These are phyloP conservation scores for Solanum chiquidenum DNA, from an alignment of 257 asterid species.

Conservation along the genomic window DNA sequence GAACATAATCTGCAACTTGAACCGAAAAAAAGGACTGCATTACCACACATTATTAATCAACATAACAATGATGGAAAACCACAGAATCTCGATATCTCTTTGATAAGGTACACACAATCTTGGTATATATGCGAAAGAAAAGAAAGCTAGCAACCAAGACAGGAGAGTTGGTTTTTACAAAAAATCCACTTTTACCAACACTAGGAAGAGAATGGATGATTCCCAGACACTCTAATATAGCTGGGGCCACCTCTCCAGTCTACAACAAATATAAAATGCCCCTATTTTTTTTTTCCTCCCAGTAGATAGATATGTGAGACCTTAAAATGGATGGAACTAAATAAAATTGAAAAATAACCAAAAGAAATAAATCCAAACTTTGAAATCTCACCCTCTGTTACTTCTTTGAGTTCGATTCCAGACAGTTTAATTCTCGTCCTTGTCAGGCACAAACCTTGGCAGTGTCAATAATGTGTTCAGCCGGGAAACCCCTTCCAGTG, in stretches of 20 bases:
- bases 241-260: slow-evolving; percentile 39
- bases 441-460: slow-evolving; percentile 59
- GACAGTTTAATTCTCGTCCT: slow-evolving; percentile 35
- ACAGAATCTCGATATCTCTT: not conserved
- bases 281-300: slow-evolving; percentile 5
- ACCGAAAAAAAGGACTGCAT: not conserved
- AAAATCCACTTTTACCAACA: slow-evolving; percentile 38
- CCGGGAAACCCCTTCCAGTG: slow-evolving; percentile 71
- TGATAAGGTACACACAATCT: not conserved
- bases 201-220: slow-evolving; percentile 21
- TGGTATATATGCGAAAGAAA: not conserved
- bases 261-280: slow-evolving; percentile 14
- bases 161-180: slow-evolving; percentile 38
- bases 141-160: not conserved
- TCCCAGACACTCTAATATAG: slow-evolving; percentile 55
- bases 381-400: slow-evolving; percentile 9
- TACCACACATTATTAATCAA: not conserved
- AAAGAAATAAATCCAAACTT: slow-evolving; percentile 7
- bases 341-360: not conserved
- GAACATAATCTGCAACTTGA: not conserved
- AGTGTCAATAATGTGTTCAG: slow-evolving; percentile 55
- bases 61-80: not conserved
- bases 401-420: slow-evolving; percentile 29
- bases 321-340: slow-evolving; percentile 1
- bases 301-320: slow-evolving; percentile 11